A percentile compares a stretch with the other conserved stretches of the same genome.
These are phyloP conservation scores for Dioscorea alata DNA, from an alignment of 106 monocot genomes.

Conservation along the genomic window DNA sequence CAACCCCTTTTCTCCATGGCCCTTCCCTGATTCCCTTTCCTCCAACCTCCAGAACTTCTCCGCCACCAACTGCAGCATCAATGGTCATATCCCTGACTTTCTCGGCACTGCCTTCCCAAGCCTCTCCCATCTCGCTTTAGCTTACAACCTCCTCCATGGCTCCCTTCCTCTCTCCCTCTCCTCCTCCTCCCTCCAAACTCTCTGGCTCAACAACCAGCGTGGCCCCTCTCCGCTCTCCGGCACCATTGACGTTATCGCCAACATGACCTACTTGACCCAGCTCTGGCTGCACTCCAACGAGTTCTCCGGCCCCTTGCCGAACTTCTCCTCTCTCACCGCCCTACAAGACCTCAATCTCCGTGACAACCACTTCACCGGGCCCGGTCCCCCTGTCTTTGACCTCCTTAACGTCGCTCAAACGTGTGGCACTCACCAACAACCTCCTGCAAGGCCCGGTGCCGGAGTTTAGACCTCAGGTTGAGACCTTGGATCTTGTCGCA, in stretches of 20 bases:
- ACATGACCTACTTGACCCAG: constrained; percentile 37
- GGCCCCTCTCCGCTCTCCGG: constrained; percentile 27
- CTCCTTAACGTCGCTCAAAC: constrained; percentile 13
- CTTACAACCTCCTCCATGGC: constrained; percentile 31
- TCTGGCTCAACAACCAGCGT: constrained; percentile 61
- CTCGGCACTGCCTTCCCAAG: constrained; percentile 31
- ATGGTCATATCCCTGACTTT: constrained; percentile 32
- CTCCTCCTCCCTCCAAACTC: constrained; percentile 21
- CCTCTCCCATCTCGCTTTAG: constrained; percentile 25
- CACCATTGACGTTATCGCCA: constrained; percentile 24
- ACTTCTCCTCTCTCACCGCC: constrained; percentile 30
- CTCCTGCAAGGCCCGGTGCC: constrained; percentile 50
- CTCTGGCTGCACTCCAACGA: constrained; percentile 59
- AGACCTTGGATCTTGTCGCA: constrained; percentile 24
- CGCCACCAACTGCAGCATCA: constrained; percentile 44
- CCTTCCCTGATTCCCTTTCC: constrained; percentile 26
- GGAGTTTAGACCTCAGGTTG: constrained; percentile 10
- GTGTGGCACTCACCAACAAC: constrained; percentile 40
- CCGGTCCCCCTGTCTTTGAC: constrained; percentile 31
- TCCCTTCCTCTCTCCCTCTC: not conserved
- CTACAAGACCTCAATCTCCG: constrained; percentile 43
- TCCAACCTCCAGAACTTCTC: constrained; percentile 50
- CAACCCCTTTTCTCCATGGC: constrained; percentile 60
- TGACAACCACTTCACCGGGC: constrained; percentile 56
- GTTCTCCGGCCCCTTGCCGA: constrained; percentile 56